These are phyloP conservation scores for Kazachstania sp. DNA, from an alignment of 1,139 yeast genomes.

Conservation along the genomic window DNA sequence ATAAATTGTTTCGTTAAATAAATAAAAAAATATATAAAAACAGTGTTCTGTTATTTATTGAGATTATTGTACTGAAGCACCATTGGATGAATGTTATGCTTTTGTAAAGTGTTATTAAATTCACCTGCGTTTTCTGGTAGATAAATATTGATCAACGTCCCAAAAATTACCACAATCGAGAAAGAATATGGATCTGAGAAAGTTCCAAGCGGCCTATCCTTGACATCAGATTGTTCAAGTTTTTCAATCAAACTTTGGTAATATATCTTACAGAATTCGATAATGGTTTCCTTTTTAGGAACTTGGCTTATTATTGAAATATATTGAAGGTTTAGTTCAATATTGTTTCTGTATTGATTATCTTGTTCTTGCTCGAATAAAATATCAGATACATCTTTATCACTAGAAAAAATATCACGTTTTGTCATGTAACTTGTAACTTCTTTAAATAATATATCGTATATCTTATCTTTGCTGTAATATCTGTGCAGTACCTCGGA, in stretches of 20 bases:
- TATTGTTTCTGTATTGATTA: constrained; percentile 6
- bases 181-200: constrained; percentile 9
- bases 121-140: background rate
- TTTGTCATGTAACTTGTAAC: constrained; percentile 11
- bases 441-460: constrained; percentile 7
- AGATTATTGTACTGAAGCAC: constrained; percentile 8
- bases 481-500: constrained; percentile 11
- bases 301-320: constrained; percentile 10
- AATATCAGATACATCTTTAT: constrained; percentile 21
- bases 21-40: background rate
- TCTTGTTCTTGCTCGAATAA: constrained; percentile 46
- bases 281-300: background rate
- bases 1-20: background rate
- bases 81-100: constrained; percentile 15
- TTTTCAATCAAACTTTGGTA: too few species aligned
- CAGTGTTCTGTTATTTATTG: background rate
- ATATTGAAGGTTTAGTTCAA: constrained; percentile 9
- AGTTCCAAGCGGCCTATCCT: too few species aligned
- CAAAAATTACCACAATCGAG: constrained; percentile 14
- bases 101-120: constrained; percentile 9
- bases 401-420: constrained; percentile 10
- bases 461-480: constrained; percentile 8
- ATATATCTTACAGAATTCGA: too few species aligned
- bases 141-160: constrained; percentile 1
- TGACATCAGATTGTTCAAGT: too few species aligned